phyloP scores from a whole-genome alignment of 1,139 yeast genomes.

The Wickerhamomyces sp. region DNA sequence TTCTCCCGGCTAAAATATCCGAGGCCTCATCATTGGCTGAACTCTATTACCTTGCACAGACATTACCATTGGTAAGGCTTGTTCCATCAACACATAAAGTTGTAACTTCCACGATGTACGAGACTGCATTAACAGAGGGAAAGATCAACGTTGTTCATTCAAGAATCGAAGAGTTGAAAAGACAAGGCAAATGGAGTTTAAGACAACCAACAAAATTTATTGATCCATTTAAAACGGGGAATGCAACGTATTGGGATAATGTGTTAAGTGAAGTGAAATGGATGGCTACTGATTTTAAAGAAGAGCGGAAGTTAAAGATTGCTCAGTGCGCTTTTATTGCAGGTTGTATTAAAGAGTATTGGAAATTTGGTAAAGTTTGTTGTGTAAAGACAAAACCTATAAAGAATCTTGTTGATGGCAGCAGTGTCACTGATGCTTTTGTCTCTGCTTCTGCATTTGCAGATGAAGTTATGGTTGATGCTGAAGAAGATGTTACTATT shows the following conservation, averaged over 20 bases:
- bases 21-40: constrained; percentile 73
- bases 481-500: constrained; percentile 11
- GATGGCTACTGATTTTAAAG: constrained; percentile 78
- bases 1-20: constrained; percentile 43
- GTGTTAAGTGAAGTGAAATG: constrained; percentile 77
- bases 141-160: constrained; percentile 89
- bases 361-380: constrained; percentile 67
- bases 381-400: constrained; percentile 49
- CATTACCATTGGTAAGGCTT: constrained; percentile 75
- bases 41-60: constrained; percentile 79
- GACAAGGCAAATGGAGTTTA: constrained; percentile 87
- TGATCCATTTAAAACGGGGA: constrained; percentile 54
- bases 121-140: constrained; percentile 85
- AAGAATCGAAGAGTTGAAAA: constrained; percentile 84
- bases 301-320: constrained; percentile 61
- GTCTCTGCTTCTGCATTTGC: constrained; percentile 5
- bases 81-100: constrained; percentile 85
- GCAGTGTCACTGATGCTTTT: constrained; percentile 6
- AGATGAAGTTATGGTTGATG: constrained; percentile 4
- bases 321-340: constrained; percentile 70
- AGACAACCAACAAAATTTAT: constrained; percentile 71
- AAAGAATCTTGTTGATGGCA: constrained; percentile 20
- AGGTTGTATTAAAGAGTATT: constrained; percentile 68
- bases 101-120: constrained; percentile 78
- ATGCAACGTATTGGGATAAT: constrained; percentile 62